phyloP scores from a whole-genome alignment of 1,139 yeast species.

The Meyerozyma sp. region DNA sequence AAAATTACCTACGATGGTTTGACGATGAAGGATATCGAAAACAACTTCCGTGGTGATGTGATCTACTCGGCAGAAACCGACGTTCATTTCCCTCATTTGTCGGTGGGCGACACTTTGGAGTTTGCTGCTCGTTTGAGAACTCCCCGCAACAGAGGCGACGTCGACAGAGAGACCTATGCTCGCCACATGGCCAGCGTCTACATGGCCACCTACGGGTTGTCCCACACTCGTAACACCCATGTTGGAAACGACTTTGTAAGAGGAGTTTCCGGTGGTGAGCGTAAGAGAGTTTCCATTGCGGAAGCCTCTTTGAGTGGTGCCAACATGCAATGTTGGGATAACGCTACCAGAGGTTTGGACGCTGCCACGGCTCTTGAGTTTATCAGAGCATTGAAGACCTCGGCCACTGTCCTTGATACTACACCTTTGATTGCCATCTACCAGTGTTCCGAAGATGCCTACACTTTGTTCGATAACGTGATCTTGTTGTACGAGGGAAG shows the following conservation, averaged over 20 bases:
- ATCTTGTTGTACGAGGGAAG: conserved; percentile 22
- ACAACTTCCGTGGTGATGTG: conserved; percentile 29
- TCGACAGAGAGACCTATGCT: conserved; percentile 54
- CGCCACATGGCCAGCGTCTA: conserved; percentile 57
- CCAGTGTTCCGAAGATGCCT: conserved; percentile 25
- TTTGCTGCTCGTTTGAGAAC: conserved; percentile 23
- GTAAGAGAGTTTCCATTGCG: conserved; percentile 59
- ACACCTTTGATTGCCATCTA: conserved; percentile 24
- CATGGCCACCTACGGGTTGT: conserved; percentile 67
- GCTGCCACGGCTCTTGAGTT: conserved; percentile 60
- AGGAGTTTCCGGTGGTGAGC: conserved; percentile 64
- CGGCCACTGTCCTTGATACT: conserved; percentile 18
- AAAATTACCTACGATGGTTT: conserved; percentile 31
- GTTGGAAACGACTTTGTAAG: conserved; percentile 59
- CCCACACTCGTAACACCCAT: conserved; percentile 49
- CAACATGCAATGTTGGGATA: conserved; percentile 64
- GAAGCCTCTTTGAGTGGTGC: conserved; percentile 59
- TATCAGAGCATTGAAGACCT: conserved; percentile 21
- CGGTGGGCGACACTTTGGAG: conserved; percentile 23
- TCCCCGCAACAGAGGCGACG: conserved; percentile 23
- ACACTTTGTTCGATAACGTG: conserved; percentile 21
- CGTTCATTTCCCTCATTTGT: conserved; percentile 21
- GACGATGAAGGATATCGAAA: conserved; percentile 20
- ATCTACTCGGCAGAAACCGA: conserved; percentile 24
- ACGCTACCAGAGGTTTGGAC: conserved; percentile 75